phyloP scores from a whole-genome alignment of 768 basidiomycete genomes.

The Lentinula guzmanii region DNA sequence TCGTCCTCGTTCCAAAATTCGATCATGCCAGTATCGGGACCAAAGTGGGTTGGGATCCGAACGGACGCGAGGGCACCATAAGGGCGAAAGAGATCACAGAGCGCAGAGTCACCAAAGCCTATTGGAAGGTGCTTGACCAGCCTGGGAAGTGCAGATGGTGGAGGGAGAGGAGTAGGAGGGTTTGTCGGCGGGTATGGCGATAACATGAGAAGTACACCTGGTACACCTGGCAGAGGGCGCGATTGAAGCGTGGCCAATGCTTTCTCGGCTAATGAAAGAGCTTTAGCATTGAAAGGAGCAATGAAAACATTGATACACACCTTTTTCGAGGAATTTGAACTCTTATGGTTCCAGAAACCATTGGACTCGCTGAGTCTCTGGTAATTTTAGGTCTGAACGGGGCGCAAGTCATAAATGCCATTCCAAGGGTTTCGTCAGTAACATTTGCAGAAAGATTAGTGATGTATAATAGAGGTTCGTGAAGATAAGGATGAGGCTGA shows the following conservation, averaged over 20 bases:
- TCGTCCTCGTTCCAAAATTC: conserved; percentile 90
- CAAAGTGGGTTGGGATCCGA: conserved; percentile 68
- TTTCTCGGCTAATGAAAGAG: conserved; percentile 63
- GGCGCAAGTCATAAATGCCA: conserved; percentile 67
- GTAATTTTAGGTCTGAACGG: conserved; percentile 77
- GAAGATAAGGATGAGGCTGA: conserved; percentile 76
- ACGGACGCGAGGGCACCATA: conserved; percentile 81
- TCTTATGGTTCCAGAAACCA: conserved; percentile 73
- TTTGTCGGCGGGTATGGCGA: conserved; percentile 82
- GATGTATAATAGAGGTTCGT: conserved; percentile 78
- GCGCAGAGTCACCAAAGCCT: conserved; percentile 58
- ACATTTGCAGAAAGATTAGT: conserved; percentile 70
- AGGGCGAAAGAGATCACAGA: conserved; percentile 82
- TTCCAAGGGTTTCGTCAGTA: conserved; percentile 70
- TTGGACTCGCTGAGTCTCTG: conserved; percentile 47
- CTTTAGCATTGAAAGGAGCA: conserved; percentile 4
- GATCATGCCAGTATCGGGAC: conserved; percentile 70
- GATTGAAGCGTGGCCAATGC: conserved; percentile 80
- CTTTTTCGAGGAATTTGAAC: conserved; percentile 78
- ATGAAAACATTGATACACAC: conserved; percentile 32
- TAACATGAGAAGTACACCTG: conserved; percentile 57
- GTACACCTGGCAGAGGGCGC: conserved; percentile 52
- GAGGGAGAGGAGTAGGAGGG: conserved; percentile 69
- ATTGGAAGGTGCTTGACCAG: conserved; percentile 80
- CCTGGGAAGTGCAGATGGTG: conserved; percentile 71